phyloP scores from a whole-genome alignment of 2,329 filamentous ascomycete species.

The Blastomyces emzantsi region DNA sequence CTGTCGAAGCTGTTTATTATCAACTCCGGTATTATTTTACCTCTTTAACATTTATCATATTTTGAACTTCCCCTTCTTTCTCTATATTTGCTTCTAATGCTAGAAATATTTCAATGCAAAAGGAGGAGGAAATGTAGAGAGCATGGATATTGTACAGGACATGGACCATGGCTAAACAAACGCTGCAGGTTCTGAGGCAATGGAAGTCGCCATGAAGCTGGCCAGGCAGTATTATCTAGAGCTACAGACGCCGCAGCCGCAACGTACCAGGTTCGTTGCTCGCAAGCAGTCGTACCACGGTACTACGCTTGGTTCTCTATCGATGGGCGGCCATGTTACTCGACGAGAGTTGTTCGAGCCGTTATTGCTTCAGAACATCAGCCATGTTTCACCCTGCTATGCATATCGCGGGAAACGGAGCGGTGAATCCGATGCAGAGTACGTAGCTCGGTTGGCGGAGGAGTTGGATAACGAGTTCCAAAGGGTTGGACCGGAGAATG shows the following conservation, averaged over 20 bases:
- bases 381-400: slow-evolving; percentile 58
- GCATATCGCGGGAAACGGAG: slow-evolving; percentile 49
- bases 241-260: slow-evolving; percentile 42
- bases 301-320: slow-evolving; percentile 58
- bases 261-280: slow-evolving; percentile 54
- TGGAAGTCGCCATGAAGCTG: slow-evolving; percentile 60
- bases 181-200: slow-evolving; percentile 53
- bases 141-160: background rate
- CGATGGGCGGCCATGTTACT: slow-evolving; percentile 52
- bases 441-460: slow-evolving; percentile 50
- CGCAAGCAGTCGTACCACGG: slow-evolving; percentile 62
- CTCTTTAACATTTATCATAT: background rate
- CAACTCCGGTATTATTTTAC: slow-evolving; percentile 42
- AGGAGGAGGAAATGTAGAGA: no score
- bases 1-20: slow-evolving; percentile 50
- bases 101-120: background rate
- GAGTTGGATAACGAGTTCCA: slow-evolving; percentile 62
- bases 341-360: slow-evolving; percentile 55
- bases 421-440: slow-evolving; percentile 49
- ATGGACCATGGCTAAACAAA: background rate
- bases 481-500: slow-evolving; percentile 52
- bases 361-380: slow-evolving; percentile 48
- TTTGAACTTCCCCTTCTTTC: background rate
- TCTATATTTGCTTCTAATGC: background rate
- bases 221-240: slow-evolving; percentile 58